phyloP scores from a whole-genome alignment of 345 rosid genomes.

The Raphanus raphanistrum region DNA sequence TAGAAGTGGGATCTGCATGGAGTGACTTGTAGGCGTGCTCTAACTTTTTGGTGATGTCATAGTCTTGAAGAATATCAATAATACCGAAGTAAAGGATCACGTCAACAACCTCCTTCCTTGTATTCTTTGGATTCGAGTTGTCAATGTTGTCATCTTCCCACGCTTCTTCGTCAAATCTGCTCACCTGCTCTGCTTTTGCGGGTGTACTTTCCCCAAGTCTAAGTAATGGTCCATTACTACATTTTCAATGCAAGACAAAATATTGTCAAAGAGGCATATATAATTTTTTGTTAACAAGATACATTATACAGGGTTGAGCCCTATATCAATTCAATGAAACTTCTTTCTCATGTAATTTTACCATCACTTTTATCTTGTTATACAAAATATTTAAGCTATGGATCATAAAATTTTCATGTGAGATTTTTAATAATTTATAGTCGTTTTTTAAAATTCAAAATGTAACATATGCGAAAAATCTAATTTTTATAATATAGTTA shows the following conservation, averaged over 20 bases:
- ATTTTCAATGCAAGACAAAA: not conserved
- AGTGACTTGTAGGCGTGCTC: constrained; percentile 72
- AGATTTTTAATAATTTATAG: too few species aligned
- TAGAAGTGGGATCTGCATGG: constrained; percentile 59
- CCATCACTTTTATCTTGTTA: too few species aligned
- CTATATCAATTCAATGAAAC: too few species aligned
- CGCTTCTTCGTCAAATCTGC: constrained; percentile 39
- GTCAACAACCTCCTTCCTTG: constrained; percentile 44
- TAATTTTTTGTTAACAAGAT: not conserved
- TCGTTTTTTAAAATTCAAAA: too few species aligned
- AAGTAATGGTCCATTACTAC: constrained; percentile 50
- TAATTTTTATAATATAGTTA: too few species aligned
- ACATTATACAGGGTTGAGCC: not conserved
- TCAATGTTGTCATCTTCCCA: constrained; percentile 32
- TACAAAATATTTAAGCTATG: not conserved
- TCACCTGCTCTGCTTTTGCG: constrained; percentile 54
- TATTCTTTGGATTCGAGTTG: constrained; percentile 28
- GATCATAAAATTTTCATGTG: not conserved
- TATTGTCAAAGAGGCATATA: not conserved
- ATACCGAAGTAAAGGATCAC: constrained; percentile 64
- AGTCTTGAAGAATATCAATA: constrained; percentile 66
- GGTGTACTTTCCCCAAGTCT: constrained; percentile 58
- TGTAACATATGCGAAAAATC: too few species aligned
- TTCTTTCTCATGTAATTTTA: too few species aligned
- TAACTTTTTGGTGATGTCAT: constrained; percentile 63